Evolutionary conservation across 2,329 filamentous ascomycete genomes (phyloP).

Genomic region (Calonectria crousiana): DNA sequence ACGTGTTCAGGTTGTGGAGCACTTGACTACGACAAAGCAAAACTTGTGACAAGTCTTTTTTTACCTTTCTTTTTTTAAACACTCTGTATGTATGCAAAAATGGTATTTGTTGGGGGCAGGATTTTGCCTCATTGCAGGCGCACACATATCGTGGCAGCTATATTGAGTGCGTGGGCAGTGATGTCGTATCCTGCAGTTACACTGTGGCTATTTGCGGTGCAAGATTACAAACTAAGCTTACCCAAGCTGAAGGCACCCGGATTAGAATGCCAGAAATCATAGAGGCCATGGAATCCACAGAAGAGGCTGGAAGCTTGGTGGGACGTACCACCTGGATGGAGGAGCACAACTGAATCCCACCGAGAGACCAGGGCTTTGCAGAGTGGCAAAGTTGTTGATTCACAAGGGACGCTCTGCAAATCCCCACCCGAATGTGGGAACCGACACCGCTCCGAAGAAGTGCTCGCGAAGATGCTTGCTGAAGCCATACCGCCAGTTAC

Average conservation of each 20-base stretch:
- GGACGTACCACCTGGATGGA: not conserved
- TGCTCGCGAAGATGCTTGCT: not conserved
- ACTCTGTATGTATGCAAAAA: not conserved
- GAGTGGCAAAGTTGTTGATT: not conserved
- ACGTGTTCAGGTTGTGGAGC: constrained; percentile 9
- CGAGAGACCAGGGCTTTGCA: not conserved
- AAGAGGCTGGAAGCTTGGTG: not conserved
- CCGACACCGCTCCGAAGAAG: not conserved
- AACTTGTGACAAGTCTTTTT: not conserved
- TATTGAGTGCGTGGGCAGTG: not conserved
- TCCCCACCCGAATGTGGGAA: not conserved
- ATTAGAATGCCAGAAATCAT: not conserved
- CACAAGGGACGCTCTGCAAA: not conserved
- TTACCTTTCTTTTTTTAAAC: not conserved
- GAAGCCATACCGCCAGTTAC: constrained; percentile 7
- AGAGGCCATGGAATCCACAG: not conserved
- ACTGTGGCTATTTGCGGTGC: not conserved
- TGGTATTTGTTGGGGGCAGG: not conserved
- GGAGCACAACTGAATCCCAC: not conserved
- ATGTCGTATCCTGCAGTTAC: not conserved
- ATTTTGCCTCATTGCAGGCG: not conserved
- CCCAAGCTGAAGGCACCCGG: not conserved
- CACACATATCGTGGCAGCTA: not conserved
- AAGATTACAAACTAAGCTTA: not conserved
- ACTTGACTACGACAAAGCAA: constrained; percentile 12